Conservation (phyloP, 176 grass and related monocot species). For the Poa annua region DNA sequence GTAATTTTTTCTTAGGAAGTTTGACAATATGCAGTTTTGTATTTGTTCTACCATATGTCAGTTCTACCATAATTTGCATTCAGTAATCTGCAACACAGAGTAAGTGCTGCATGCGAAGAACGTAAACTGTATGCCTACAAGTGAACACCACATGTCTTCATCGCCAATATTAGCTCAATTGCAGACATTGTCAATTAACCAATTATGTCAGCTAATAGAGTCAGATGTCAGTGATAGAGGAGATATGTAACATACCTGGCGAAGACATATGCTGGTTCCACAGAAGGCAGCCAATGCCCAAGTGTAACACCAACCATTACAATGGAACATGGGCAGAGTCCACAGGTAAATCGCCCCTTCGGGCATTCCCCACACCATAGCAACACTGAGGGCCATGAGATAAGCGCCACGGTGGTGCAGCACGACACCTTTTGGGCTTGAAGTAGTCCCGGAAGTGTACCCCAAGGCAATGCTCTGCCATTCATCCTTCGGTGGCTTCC, state of each 20-base stretch:
- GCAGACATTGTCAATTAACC: neutral
- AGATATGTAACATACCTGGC: conserved; percentile 58
- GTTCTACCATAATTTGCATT: neutral
- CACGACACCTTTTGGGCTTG: conserved; percentile 90
- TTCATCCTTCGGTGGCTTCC: conserved; percentile 86
- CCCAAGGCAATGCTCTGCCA: conserved; percentile 93
- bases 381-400: conserved; percentile 79
- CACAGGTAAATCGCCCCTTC: conserved; percentile 81
- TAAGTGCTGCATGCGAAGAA: neutral
- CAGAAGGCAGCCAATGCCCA: conserved; percentile 88
- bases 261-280: conserved; percentile 94
- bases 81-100: neutral
- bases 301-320: conserved; percentile 93
- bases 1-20: neutral
- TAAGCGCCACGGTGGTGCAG: conserved; percentile 89
- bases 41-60: neutral
- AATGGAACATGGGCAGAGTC: conserved; percentile 98
- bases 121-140: neutral
- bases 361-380: conserved; percentile 74
- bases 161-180: neutral
- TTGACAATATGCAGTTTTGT: neutral
- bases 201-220: neutral
- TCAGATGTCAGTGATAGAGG: neutral
- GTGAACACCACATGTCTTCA: neutral
- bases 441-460: conserved; percentile 91